These are phyloP conservation scores for Microdochium nivale DNA, from an alignment of 2,329 filamentous ascomycete species.

Conservation along the genomic window DNA sequence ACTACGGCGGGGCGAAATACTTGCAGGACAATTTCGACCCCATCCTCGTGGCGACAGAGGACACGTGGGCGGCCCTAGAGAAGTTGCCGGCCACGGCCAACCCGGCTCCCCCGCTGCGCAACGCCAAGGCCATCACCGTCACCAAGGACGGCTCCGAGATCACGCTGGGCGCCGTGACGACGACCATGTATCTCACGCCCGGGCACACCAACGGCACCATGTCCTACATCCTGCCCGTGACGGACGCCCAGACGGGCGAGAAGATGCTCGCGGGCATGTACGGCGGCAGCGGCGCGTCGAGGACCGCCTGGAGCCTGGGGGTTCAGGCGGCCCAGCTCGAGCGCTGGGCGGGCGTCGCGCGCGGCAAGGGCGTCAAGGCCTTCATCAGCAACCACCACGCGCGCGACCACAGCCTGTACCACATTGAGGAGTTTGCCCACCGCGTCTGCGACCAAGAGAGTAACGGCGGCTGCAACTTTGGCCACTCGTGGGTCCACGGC, in stretches of 20 bases:
- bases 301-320: conserved; percentile 1
- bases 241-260: conserved; percentile 7
- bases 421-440: neutral
- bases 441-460: neutral
- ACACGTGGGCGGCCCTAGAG: conserved; percentile 7
- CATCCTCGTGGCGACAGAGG: conserved; percentile 8
- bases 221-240: conserved; percentile 11
- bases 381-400: neutral
- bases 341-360: neutral
- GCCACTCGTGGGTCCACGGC: neutral
- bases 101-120: conserved; percentile 1
- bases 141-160: conserved; percentile 8
- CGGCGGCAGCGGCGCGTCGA: conserved; percentile 12
- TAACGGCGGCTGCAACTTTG: neutral
- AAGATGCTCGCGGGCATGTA: conserved; percentile 13
- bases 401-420: neutral
- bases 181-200: conserved; percentile 10
- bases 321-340: neutral
- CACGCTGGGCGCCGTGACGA: conserved; percentile 11
- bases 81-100: conserved; percentile 2
- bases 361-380: neutral
- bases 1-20: conserved; percentile 16
- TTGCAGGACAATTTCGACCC: conserved; percentile 12
- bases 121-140: neutral
- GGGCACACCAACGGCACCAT: conserved; percentile 15